These are phyloP conservation scores for Cydonia oblonga DNA, from an alignment of 331 rosid species.

Conservation along the genomic window DNA sequence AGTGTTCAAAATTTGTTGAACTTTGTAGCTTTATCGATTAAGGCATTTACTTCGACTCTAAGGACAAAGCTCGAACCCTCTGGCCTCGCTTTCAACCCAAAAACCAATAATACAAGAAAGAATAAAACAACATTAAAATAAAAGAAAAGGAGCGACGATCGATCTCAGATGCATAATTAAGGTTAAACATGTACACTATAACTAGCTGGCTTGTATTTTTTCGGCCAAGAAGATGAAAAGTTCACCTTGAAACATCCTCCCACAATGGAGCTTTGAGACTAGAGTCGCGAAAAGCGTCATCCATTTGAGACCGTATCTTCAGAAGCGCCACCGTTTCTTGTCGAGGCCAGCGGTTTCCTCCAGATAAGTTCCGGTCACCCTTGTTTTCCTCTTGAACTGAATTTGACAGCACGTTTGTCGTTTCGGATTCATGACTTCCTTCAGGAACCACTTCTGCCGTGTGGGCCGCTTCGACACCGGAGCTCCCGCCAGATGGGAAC, in stretches of 20 bases:
- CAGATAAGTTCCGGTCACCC: neutral
- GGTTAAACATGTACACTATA: neutral
- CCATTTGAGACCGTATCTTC: slow-evolving; percentile 89
- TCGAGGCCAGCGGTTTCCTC: slow-evolving; percentile 91
- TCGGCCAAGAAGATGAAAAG: neutral
- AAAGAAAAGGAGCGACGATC: neutral
- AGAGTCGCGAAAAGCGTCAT: slow-evolving; percentile 69
- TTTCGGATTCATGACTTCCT: slow-evolving; percentile 7
- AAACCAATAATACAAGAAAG: neutral
- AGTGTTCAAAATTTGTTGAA: neutral
- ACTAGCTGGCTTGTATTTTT: neutral
- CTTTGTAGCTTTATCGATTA: neutral
- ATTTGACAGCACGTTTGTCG: neutral
- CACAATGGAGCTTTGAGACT: slow-evolving; percentile 92
- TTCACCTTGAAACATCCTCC: slow-evolving; percentile 86
- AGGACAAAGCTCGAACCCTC: neutral
- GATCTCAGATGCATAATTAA: neutral
- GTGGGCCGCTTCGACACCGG: slow-evolving; percentile 7
- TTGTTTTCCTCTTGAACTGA: neutral
- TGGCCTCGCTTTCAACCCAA: neutral
- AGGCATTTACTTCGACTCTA: neutral
- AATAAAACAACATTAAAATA: neutral
- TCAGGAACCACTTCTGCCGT: slow-evolving; percentile 2
- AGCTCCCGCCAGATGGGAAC: slow-evolving; percentile 3
- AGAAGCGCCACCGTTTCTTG: slow-evolving; percentile 77